Evolutionary conservation across 129 eudicot genomes (phyloP).

Genomic region (Artemisia argyi): DNA sequence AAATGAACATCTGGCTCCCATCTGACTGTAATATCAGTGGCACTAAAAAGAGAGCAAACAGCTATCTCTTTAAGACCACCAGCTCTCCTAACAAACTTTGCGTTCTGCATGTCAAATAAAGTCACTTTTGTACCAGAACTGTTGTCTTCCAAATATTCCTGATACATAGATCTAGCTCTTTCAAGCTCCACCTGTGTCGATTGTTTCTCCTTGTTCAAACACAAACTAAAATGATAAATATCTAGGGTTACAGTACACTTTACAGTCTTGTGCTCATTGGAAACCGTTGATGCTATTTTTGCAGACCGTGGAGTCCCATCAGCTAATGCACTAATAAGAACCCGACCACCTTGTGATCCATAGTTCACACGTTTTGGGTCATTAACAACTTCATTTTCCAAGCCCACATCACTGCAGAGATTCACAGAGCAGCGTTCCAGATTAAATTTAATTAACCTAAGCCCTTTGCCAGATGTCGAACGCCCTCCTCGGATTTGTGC

Average conservation of each 20-base stretch:
- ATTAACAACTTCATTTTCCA: constrained; percentile 61
- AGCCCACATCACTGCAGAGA: constrained; percentile 58
- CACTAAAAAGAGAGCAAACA: constrained; percentile 94
- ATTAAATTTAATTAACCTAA: constrained; percentile 58
- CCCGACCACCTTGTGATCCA: constrained; percentile 97
- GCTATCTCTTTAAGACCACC: constrained; percentile 89
- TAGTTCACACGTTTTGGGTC: constrained; percentile 93
- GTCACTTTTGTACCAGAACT: constrained; percentile 53
- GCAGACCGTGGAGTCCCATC: constrained; percentile 91
- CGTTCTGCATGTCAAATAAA: constrained; percentile 86
- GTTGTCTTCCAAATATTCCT: constrained; percentile 56
- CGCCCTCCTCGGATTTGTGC: constrained; percentile 46
- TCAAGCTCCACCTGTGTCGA: constrained; percentile 85
- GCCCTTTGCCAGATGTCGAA: constrained; percentile 80
- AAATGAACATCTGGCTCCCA: constrained; percentile 99
- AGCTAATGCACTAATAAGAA: constrained; percentile 56
- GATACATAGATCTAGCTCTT: constrained; percentile 86
- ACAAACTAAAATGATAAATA: constrained; percentile 71
- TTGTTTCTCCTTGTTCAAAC: constrained; percentile 81
- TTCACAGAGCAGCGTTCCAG: constrained; percentile 78
- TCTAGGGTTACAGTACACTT: constrained; percentile 71
- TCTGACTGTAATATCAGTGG: constrained; percentile 84
- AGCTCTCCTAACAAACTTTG: constrained; percentile 78
- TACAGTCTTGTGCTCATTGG: constrained; percentile 51
- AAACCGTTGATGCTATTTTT: constrained; percentile 58